A percentile compares a stretch with the other conserved stretches of the same genome.
Conservation (phyloP, 495 filamentous ascomycete genomes). For the Umbilicaria muhlenbergii region DNA sequence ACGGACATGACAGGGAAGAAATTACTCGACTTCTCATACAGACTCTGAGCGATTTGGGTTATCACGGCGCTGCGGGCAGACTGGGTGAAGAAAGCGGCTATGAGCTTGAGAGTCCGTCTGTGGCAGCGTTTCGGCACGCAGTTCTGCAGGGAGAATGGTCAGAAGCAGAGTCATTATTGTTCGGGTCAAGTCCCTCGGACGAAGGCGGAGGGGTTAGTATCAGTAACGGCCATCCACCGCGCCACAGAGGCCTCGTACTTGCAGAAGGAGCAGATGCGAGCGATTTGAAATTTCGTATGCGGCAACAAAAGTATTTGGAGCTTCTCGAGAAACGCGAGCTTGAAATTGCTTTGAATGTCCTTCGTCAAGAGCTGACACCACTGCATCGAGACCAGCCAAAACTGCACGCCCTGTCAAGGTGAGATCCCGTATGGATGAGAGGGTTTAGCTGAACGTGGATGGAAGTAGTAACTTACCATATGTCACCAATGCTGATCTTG, state of each 20-base stretch:
- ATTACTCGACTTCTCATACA: constrained; percentile 88
- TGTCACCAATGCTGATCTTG: constrained; percentile 1
- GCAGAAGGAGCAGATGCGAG: constrained; percentile 40
- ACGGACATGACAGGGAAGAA: constrained; percentile 84
- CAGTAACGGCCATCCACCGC: constrained; percentile 9
- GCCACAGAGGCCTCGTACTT: constrained; percentile 27
- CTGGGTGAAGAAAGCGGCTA: constrained; percentile 75
- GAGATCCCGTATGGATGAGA: constrained; percentile 8
- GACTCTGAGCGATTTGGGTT: constrained; percentile 74
- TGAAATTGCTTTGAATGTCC: constrained; percentile 55
- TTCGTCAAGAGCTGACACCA: constrained; percentile 78
- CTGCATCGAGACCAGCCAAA: constrained; percentile 60
- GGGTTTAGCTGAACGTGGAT: background rate
- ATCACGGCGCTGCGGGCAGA: constrained; percentile 54
- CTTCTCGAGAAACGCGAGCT: constrained; percentile 65
- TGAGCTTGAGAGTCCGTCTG: constrained; percentile 70
- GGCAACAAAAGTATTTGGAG: constrained; percentile 93
- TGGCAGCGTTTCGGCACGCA: constrained; percentile 69
- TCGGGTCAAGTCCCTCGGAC: constrained; percentile 38
- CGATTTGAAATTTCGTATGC: constrained; percentile 60
- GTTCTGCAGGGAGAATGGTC: constrained; percentile 71
- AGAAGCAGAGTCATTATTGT: constrained; percentile 69
- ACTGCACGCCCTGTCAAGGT: constrained; percentile 77
- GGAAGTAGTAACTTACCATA: constrained; percentile 3
- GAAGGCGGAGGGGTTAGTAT: constrained; percentile 30